Evolutionary conservation across 352 stramenopile species (phyloP).

Genomic region (Globisporangium radiosum): DNA sequence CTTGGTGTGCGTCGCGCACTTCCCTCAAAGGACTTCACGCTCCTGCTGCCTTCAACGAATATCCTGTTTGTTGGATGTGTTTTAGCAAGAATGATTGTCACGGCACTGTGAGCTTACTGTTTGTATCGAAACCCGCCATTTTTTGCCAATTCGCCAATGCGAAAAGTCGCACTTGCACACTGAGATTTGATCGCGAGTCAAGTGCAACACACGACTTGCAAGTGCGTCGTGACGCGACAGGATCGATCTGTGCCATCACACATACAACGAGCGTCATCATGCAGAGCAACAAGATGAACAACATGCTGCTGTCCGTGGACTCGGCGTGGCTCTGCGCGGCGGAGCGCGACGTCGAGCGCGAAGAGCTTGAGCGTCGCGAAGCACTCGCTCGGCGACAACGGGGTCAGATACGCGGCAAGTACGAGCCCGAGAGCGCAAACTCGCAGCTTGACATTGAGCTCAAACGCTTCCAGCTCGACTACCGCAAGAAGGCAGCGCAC

Average conservation of each 20-base stretch:
- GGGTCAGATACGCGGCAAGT: constrained; percentile 49
- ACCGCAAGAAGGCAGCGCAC: constrained; percentile 6
- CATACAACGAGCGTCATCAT: constrained; percentile 10
- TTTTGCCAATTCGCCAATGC: no score
- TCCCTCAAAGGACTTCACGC: no score
- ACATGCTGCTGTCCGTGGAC: constrained; percentile 32
- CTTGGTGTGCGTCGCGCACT: no score
- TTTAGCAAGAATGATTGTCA: no score
- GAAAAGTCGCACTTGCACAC: no score
- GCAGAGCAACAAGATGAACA: constrained; percentile 23
- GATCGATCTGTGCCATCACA: neutral
- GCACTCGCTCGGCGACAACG: constrained; percentile 89
- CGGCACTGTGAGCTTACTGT: no score
- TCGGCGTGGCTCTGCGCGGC: constrained; percentile 54
- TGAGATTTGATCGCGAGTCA: no score
- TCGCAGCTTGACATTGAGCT: constrained; percentile 48
- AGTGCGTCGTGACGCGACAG: no score
- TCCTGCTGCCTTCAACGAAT: no score
- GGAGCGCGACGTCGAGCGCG: constrained; percentile 42
- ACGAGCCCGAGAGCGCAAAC: constrained; percentile 31
- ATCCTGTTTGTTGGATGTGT: no score
- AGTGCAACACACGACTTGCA: no score
- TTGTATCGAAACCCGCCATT: no score
- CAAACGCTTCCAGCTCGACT: constrained; percentile 36
- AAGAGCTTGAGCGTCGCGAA: constrained; percentile 93